phyloP scores from a whole-genome alignment of 108 stramenopile genomes.

The Skeletonema tropicum region DNA sequence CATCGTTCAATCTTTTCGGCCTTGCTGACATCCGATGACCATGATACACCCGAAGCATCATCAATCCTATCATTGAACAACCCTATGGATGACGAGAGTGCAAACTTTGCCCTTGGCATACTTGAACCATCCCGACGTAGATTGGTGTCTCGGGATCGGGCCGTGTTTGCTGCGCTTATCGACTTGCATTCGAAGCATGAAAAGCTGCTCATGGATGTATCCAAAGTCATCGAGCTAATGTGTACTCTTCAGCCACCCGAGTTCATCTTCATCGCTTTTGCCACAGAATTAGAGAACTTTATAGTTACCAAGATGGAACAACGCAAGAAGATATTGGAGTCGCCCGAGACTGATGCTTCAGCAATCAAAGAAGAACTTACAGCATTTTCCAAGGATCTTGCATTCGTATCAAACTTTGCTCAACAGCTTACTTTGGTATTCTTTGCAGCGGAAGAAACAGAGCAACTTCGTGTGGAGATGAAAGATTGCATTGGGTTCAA shows the following conservation, averaged over 20 bases:
- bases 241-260: conserved; percentile 86
- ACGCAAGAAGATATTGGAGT: conserved; percentile 23
- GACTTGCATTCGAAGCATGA: conserved; percentile 72
- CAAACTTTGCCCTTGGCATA: conserved; percentile 74
- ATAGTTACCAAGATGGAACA: conserved; percentile 31
- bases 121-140: conserved; percentile 52
- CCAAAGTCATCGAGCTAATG: conserved; percentile 80
- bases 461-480: conserved; percentile 56
- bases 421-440: conserved; percentile 83
- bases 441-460: conserved; percentile 71
- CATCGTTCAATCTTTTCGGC: conserved; percentile 25
- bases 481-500: conserved; percentile 72
- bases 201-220: conserved; percentile 68
- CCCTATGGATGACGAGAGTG: conserved; percentile 69
- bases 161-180: conserved; percentile 78
- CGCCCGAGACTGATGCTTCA: conserved; percentile 31
- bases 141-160: conserved; percentile 73
- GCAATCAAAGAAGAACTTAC: conserved; percentile 35
- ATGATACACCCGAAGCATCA: conserved; percentile 3
- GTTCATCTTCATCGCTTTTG: conserved; percentile 86
- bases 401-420: conserved; percentile 83
- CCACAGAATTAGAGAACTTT: conserved; percentile 77
- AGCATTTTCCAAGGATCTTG: conserved; percentile 59
- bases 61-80: conserved; percentile 26
- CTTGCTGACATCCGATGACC: conserved; percentile 13